Evolutionary conservation across 495 filamentous ascomycete genomes (phyloP).

Genomic region (Penicillium taxi): DNA sequence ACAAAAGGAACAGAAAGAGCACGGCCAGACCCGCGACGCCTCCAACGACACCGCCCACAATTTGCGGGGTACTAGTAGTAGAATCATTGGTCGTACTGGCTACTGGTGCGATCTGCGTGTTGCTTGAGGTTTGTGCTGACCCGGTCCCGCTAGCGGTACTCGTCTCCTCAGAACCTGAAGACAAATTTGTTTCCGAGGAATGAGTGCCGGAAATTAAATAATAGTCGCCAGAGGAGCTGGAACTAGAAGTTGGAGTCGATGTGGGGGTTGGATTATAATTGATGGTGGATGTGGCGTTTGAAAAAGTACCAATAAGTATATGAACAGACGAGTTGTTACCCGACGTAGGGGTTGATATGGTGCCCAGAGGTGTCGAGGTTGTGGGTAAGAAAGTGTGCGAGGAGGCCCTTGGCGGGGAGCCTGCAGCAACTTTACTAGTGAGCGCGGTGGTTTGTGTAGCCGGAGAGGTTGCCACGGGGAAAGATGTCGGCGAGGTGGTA

Average conservation of each 20-base stretch:
- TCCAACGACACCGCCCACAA: slow-evolving; percentile 61
- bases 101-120: too few species aligned
- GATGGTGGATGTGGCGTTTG: background rate
- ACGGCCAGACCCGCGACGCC: slow-evolving; percentile 56
- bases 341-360: slow-evolving; percentile 6
- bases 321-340: slow-evolving; percentile 7
- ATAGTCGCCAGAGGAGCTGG: too few species aligned
- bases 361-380: slow-evolving; percentile 13
- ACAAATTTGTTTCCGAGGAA: too few species aligned
- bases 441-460: background rate
- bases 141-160: slow-evolving; percentile 3
- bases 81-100: too few species aligned
- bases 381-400: slow-evolving; percentile 2
- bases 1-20: slow-evolving; percentile 46
- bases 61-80: slow-evolving; percentile 25
- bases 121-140: slow-evolving; percentile 13
- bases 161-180: slow-evolving; percentile 6
- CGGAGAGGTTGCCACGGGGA: background rate
- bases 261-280: background rate
- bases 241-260: slow-evolving; percentile 7
- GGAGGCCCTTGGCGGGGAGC: slow-evolving; percentile 6
- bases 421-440: background rate
- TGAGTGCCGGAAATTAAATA: too few species aligned
- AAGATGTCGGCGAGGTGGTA: background rate
- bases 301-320: slow-evolving; percentile 2